Evolutionary conservation across 345 rosid genomes (phyloP).

Genomic region (Noccaea caerulescens): DNA sequence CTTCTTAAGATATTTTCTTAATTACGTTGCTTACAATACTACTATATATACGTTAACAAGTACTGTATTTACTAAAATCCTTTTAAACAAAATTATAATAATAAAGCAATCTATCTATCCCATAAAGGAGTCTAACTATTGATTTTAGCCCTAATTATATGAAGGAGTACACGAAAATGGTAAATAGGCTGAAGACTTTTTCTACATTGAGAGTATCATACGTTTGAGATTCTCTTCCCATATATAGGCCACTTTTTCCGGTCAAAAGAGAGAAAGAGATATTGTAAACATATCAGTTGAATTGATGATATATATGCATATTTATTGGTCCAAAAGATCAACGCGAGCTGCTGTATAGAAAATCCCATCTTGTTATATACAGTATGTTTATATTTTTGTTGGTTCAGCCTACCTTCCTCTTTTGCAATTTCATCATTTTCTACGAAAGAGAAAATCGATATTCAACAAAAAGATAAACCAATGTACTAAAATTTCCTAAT

Average conservation of each 20-base stretch:
- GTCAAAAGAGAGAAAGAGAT: conserved; percentile 29
- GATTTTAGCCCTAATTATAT: conserved; percentile 15
- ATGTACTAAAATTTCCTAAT: neutral
- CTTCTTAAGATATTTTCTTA: neutral
- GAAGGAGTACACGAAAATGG: conserved; percentile 7
- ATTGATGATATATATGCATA: neutral
- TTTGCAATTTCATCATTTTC: conserved; percentile 5
- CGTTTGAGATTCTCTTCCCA: conserved; percentile 43
- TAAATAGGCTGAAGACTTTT: conserved; percentile 17
- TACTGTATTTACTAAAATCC: no score
- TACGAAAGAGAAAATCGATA: neutral
- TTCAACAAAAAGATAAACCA: neutral
- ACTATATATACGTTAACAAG: no score
- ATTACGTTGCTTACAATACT: neutral
- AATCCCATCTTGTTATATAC: neutral
- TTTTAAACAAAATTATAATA: no score
- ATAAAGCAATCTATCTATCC: neutral
- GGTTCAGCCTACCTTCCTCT: conserved; percentile 16
- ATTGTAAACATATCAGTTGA: conserved; percentile 13
- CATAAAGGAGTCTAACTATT: neutral
- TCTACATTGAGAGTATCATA: conserved; percentile 42
- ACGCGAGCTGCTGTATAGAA: neutral
- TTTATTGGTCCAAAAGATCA: conserved; percentile 15
- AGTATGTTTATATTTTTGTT: neutral
- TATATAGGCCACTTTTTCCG: conserved; percentile 29